Conservation (phyloP, 176 grass and related monocot genomes). For the Calamus simplicifolius region DNA sequence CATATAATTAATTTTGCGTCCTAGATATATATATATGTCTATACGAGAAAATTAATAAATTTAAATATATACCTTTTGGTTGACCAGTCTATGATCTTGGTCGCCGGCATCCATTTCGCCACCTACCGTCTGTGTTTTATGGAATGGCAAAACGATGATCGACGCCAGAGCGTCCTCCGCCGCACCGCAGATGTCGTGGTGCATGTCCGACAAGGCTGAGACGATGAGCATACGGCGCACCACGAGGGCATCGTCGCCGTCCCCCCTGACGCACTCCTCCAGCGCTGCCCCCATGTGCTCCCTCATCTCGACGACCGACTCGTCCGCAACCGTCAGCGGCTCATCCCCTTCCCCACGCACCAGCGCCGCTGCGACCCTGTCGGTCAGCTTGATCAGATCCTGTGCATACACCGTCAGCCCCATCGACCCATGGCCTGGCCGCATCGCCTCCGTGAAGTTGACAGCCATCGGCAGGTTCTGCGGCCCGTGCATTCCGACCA, state of each 20-base stretch:
- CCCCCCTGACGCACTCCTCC: constrained; percentile 26
- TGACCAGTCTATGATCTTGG: constrained; percentile 41
- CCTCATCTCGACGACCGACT: constrained; percentile 49
- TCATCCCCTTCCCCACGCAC: constrained; percentile 43
- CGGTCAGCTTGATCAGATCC: constrained; percentile 74
- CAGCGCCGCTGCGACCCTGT: constrained; percentile 44
- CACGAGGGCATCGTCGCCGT: constrained; percentile 22
- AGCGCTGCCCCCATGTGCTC: constrained; percentile 58
- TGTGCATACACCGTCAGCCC: constrained; percentile 42
- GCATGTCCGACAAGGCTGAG: constrained; percentile 66
- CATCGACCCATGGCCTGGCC: constrained; percentile 29
- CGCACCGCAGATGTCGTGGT: constrained; percentile 65
- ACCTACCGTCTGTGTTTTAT: constrained; percentile 47
- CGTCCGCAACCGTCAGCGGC: constrained; percentile 52
- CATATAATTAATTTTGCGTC: no score
- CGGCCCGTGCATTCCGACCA: constrained; percentile 48
- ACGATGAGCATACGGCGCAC: constrained; percentile 43
- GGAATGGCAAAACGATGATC: constrained; percentile 44
- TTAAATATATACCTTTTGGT: constrained; percentile 42
- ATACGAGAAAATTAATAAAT: no score
- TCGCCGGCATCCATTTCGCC: constrained; percentile 49
- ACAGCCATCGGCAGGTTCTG: constrained; percentile 45
- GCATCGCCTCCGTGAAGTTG: constrained; percentile 45
- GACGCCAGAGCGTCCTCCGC: constrained; percentile 52
- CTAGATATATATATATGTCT: no score